Base-by-base conservation (phyloP, 2,329 filamentous ascomycete species). In the Hypoxylon rubiginosum region DNA sequence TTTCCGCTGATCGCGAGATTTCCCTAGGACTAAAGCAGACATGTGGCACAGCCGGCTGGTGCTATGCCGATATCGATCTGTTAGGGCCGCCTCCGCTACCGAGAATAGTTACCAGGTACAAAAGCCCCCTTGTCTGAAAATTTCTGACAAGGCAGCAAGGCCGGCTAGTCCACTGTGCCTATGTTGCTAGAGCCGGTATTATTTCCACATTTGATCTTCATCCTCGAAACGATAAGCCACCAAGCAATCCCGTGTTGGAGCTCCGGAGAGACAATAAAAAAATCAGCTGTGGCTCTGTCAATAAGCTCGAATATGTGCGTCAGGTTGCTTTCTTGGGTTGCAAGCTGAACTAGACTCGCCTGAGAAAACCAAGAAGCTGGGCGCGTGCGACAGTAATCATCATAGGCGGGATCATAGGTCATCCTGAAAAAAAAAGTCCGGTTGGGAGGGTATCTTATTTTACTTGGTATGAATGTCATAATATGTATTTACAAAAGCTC, bases 361-460 rank as follows among this genome's bases (percentile, higher is more conserved):
- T n/a, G 43, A 28, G 26, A 45, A 11, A 28, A 28, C 51, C 30
- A 24, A 58, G 36, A 52, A 36, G 26, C 55, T 51, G 26, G n/a
- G 34, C 51, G 30, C 13, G 46, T 48, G 36, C 3, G 10, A 36
- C 26, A 46, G 34, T 26, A 45, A 4, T 21, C 41, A 17, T 49
- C 21, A 49, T 49, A 54, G 48, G 11, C 9, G 2, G 34, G 26
- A n/a, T n/a, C n/a, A n/a, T n/a, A n/a, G n/a, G n/a, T n/a, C 50
- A 45, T 34, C 55, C 13, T 24, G 36, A 36, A 9, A 13, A 36
- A 15, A 24, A 13, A 46, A 49, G 9, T 36, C 54, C 36, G 43
- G 48, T 52, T 4, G 24, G 4, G 46, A 43, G 62, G 62, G 56
- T 64, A 64, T 59, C 56, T 52, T 55, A 64, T 52, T n/a, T n/a